phyloP scores from a whole-genome alignment of 2,329 filamentous ascomycete species.

The Rosellinia necatrix region DNA sequence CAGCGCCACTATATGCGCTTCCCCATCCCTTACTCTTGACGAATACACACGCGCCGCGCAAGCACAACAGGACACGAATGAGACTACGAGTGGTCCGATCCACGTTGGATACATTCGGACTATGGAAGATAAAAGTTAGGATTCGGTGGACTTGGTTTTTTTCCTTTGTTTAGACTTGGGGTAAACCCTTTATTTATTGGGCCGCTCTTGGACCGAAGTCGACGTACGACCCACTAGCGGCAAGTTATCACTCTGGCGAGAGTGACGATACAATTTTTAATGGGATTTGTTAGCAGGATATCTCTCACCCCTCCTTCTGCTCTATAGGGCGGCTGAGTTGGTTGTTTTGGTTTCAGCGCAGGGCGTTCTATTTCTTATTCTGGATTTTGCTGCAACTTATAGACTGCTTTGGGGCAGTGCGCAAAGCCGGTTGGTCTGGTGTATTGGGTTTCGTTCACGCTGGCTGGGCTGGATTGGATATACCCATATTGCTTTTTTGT shows the following conservation, averaged over 20 bases:
- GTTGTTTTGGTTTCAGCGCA: constrained; percentile 20
- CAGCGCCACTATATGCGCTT: constrained; percentile 23
- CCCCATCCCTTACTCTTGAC: constrained; percentile 11
- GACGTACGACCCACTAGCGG: too few relatives aligned
- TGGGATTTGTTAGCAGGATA: constrained; percentile 9
- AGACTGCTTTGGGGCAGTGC: constrained; percentile 19
- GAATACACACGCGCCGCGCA: constrained; percentile 27
- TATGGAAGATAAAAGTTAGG: constrained; percentile 28
- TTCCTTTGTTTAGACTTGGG: constrained; percentile 21
- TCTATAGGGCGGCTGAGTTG: not conserved
- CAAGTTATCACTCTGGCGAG: not conserved
- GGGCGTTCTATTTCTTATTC: constrained; percentile 22
- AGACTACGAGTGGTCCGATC: constrained; percentile 19
- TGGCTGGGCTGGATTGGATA: constrained; percentile 31
- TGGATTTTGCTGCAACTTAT: constrained; percentile 20
- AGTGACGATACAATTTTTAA: constrained; percentile 13
- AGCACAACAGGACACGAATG: constrained; percentile 26
- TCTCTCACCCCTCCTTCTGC: not conserved
- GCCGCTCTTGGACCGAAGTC: not conserved
- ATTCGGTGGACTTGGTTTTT: constrained; percentile 14
- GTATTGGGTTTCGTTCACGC: constrained; percentile 19
- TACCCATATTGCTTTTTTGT: constrained; percentile 26
- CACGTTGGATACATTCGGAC: constrained; percentile 13
- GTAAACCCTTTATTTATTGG: not conserved
- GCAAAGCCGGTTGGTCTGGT: constrained; percentile 14